phyloP scores from a whole-genome alignment of 2,329 filamentous ascomycete species.

The Aureobasidium sp. region DNA sequence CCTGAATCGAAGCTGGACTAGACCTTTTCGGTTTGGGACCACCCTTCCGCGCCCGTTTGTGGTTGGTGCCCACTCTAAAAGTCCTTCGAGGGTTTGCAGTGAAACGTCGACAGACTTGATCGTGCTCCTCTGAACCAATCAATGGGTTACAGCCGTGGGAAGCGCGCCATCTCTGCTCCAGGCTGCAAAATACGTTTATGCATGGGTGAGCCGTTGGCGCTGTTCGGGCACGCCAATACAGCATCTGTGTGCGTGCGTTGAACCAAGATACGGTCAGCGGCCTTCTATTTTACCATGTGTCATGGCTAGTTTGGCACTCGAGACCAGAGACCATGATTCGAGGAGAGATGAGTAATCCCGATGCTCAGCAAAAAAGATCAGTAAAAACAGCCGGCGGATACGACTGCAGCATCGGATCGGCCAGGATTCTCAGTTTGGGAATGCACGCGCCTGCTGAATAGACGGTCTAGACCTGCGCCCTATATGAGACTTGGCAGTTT shows the following conservation, averaged over 20 bases:
- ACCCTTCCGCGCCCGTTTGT: neutral
- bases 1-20: neutral
- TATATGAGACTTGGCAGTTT: neutral
- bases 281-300: neutral
- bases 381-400: neutral
- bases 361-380: neutral
- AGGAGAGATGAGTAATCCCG: neutral
- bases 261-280: neutral
- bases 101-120: neutral
- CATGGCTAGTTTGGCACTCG: neutral
- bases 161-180: no score
- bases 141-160: neutral
- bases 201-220: neutral
- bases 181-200: neutral
- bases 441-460: neutral
- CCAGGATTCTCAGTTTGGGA: neutral
- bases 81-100: neutral
- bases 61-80: neutral
- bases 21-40: neutral
- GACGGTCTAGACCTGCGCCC: neutral
- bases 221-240: neutral
- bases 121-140: neutral
- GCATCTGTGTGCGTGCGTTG: neutral
- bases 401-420: neutral
- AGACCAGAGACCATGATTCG: neutral